Conservation (phyloP, 345 rosid genomes). For the Linum lewisii region DNA sequence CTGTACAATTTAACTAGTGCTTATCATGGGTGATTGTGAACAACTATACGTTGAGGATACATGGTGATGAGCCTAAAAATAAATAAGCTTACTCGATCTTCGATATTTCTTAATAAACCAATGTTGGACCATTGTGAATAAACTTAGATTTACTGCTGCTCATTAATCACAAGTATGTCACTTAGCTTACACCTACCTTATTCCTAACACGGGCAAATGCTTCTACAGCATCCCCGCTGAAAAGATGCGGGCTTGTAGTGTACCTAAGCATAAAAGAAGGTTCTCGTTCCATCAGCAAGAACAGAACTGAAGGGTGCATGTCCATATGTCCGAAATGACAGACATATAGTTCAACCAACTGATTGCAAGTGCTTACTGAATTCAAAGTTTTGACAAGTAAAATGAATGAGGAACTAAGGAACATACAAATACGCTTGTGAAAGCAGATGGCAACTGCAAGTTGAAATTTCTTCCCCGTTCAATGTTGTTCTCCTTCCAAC, state of each 20-base stretch:
- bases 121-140: too few species aligned
- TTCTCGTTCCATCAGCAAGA: not conserved
- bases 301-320: not conserved
- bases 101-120: too few species aligned
- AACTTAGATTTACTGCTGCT: too few species aligned
- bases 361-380: constrained; percentile 3
- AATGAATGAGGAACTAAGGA: constrained; percentile 8
- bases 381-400: not conserved
- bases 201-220: constrained; percentile 76
- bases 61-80: too few species aligned
- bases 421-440: constrained; percentile 87
- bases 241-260: constrained; percentile 96
- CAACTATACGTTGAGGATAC: not conserved
- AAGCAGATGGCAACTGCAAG: constrained; percentile 51
- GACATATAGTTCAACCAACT: constrained; percentile 1
- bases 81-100: too few species aligned
- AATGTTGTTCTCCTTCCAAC: constrained; percentile 62
- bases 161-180: too few species aligned
- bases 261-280: constrained; percentile 37
- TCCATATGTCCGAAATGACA: not conserved
- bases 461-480: constrained; percentile 65
- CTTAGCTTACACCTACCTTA: constrained; percentile 42
- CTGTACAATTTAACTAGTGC: constrained; percentile 24
- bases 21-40: not conserved
- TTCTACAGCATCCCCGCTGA: constrained; percentile 62